Base-by-base conservation (phyloP, 2,329 filamentous ascomycete species). In the Aspergillus quadrilineatus region DNA sequence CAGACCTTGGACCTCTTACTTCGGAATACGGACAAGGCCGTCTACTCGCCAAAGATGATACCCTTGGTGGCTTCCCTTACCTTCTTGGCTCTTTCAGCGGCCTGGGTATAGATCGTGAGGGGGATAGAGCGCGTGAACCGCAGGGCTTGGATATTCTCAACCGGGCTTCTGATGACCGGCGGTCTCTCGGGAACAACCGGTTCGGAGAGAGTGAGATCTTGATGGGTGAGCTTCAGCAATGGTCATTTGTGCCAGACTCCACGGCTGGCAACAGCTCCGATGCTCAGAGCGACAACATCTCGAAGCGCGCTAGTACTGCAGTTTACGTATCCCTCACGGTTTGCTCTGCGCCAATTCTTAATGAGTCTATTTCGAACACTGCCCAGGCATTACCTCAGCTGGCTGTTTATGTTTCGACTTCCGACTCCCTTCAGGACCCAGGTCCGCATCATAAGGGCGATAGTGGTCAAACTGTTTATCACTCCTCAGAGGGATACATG, bases 311-410 rank as follows among this genome's bases (percentile, higher is more conserved):
- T 14, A 45, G 15, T 15, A 79, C 74, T 42, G 83, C 75, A 1
- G 78, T 97, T 3, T 97, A 89, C 72, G 81, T 99, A 53, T 92
- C 92, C 2, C 85, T 92, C 43, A 97, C 92, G 63, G 92, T 90
- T 1, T 99, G 94, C 73, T 74, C 84, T 28, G 91, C 95, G 65
- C 94, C 93, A 10, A 70, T 74, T 17, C 78, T 80, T 41, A 83
- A 82, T 41, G 76, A 75, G 1, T 74, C 77, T 9, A 75, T 77
- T 26, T 30, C 53, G 4, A 36, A 55, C 36, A 78, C 75, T 50
- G 72, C 75, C 12, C 67, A 63, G 9, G 65, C 77, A 1, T 83
- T 89, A 10, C 88, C 89, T 1, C 92, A 96, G 66, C 81, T 97
- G 50, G 83, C 83, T 10, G 76, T 97, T 8, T 96, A 89, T 67